Conservation (phyloP, 2,329 filamentous ascomycete genomes). For the Periconia sp. region DNA sequence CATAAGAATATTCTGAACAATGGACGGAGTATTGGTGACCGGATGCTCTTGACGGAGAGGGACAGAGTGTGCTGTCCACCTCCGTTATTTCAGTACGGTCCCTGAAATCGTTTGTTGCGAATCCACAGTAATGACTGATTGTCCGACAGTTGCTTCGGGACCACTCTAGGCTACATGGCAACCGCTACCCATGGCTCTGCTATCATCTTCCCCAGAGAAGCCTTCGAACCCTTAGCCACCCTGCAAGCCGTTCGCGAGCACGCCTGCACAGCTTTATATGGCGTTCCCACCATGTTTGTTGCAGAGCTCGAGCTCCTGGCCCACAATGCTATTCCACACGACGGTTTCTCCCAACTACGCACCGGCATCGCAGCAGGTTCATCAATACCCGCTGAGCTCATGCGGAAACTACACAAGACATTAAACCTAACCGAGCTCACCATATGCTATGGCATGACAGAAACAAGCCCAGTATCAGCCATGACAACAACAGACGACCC, state of each 20-base stretch:
- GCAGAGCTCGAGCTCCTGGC: conserved; percentile 81
- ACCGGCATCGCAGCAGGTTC: conserved; percentile 94
- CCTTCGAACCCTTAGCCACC: conserved; percentile 80
- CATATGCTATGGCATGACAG: conserved; percentile 97
- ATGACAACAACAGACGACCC: conserved; percentile 86
- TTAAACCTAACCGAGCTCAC: conserved; percentile 83
- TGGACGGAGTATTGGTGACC: conserved; percentile 78
- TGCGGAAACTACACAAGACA: conserved; percentile 73
- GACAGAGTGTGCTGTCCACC: conserved; percentile 74
- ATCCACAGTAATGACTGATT: no score
- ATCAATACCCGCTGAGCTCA: conserved; percentile 81
- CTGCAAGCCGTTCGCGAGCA: conserved; percentile 69
- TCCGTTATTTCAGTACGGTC: conserved; percentile 56
- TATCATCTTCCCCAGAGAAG: conserved; percentile 85
- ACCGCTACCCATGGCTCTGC: conserved; percentile 82
- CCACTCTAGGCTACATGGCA: conserved; percentile 86
- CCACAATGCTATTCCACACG: conserved; percentile 47
- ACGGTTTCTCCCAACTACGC: conserved; percentile 68
- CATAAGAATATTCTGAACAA: conserved; percentile 94
- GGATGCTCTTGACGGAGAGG: conserved; percentile 77
- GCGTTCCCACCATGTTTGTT: conserved; percentile 94
- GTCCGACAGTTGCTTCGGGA: conserved; percentile 79
- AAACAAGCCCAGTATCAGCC: conserved; percentile 74
- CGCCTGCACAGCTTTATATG: conserved; percentile 75
- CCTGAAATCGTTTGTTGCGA: no score